These are phyloP conservation scores for Aeminium ludgeri DNA, from an alignment of 495 filamentous ascomycete species.

Conservation along the genomic window DNA sequence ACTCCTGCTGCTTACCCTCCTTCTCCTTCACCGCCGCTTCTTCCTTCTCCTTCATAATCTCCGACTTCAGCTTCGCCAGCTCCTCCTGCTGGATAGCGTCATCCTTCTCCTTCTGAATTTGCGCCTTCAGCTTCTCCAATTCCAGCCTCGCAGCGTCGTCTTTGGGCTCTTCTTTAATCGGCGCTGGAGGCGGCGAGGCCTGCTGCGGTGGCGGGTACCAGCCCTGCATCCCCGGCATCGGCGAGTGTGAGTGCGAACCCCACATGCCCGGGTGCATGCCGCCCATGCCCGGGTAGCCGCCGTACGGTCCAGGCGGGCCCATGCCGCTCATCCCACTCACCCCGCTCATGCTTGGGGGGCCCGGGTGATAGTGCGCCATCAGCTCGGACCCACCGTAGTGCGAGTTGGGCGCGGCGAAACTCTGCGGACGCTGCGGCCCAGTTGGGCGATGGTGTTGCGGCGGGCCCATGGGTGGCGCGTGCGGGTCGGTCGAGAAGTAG, in stretches of 20 bases:
- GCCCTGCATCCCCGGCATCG: too few species aligned
- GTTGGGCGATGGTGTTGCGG: conserved; percentile 9
- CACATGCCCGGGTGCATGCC: conserved; percentile 17
- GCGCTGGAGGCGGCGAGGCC: conserved; percentile 6
- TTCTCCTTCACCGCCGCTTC: conserved; percentile 14
- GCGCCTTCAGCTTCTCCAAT: not conserved
- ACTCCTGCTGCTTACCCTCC: conserved; percentile 19
- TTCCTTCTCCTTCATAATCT: conserved; percentile 10
- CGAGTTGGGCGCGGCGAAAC: conserved; percentile 13
- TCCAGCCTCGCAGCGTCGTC: too few species aligned
- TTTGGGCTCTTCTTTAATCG: conserved; percentile 3
- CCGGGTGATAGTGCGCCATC: conserved; percentile 16
- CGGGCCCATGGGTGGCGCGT: conserved; percentile 2
- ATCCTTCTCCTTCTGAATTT: conserved; percentile 6
- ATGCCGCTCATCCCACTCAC: too few species aligned
- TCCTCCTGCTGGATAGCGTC: not conserved
- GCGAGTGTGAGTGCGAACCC: too few species aligned
- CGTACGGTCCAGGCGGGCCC: too few species aligned
- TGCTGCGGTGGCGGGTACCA: conserved; percentile 3
- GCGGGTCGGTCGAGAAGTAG: conserved; percentile 10
- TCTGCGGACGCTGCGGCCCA: conserved; percentile 8
- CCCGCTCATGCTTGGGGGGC: too few species aligned
- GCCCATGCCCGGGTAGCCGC: conserved; percentile 8
- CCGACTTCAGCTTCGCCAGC: conserved; percentile 7
- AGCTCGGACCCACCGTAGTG: conserved; percentile 15